Conservation (phyloP, 179 eudicot species). For the Vitellaria paradoxa region DNA sequence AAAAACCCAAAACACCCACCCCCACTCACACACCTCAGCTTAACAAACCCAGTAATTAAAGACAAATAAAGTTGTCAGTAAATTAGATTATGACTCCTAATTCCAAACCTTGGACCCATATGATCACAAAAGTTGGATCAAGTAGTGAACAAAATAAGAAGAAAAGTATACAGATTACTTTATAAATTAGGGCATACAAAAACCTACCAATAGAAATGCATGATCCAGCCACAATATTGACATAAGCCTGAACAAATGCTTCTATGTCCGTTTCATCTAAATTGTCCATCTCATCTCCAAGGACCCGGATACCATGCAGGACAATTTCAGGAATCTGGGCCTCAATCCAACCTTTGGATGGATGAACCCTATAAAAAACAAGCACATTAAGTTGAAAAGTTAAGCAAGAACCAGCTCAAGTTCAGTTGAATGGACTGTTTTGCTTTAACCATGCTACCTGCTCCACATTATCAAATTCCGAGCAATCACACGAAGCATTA, state of each 20-base stretch:
- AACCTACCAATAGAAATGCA: slow-evolving; percentile 92
- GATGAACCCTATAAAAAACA: slow-evolving; percentile 55
- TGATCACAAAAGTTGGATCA: background rate
- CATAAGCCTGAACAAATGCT: slow-evolving; percentile 86
- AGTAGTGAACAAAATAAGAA: background rate
- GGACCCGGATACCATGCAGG: slow-evolving; percentile 50
- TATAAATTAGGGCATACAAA: background rate
- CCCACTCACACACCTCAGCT: no score
- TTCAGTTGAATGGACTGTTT: background rate
- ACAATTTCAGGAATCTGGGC: slow-evolving; percentile 85
- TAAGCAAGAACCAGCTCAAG: background rate
- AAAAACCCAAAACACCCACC: no score
- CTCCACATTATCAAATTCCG: slow-evolving; percentile 92
- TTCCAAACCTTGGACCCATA: background rate
- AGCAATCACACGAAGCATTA: slow-evolving; percentile 95
- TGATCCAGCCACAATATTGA: slow-evolving; percentile 80
- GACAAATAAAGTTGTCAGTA: background rate
- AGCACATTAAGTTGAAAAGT: background rate
- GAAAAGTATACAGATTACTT: background rate
- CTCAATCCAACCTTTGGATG: slow-evolving; percentile 85
- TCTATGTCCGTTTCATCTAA: slow-evolving; percentile 73
- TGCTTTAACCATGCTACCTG: slow-evolving; percentile 45
- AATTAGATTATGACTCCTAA: background rate
- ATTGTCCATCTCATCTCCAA: slow-evolving; percentile 60
- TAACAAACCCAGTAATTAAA: background rate